A percentile compares a stretch with the other conserved stretches of the same genome.
Conservation (phyloP, 306 rosid species). For the Sicyos baderoa region DNA sequence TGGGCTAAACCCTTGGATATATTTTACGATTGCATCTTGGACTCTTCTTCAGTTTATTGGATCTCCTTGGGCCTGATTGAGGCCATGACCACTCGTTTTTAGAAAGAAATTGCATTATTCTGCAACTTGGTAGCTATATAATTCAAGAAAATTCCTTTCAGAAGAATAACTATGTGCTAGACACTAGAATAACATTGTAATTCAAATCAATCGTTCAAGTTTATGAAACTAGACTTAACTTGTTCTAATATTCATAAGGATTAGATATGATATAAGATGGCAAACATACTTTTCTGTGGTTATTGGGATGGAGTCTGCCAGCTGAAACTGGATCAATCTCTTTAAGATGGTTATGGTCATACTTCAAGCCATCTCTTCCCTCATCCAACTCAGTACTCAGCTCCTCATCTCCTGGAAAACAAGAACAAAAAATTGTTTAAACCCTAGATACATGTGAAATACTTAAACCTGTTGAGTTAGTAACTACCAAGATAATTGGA, state of each 20-base stretch:
- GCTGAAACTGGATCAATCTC: conserved; percentile 81
- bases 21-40: not conserved
- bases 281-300: conserved; percentile 61
- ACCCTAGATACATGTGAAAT: not conserved
- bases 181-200: not conserved
- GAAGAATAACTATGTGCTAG: not conserved
- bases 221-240: not conserved
- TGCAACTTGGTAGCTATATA: not conserved
- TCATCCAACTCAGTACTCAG: conserved; percentile 22
- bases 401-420: conserved; percentile 31
- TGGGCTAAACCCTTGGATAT: not conserved
- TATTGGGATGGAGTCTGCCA: conserved; percentile 82
- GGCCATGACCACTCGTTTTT: not conserved
- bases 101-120: not conserved
- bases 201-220: not conserved
- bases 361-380: conserved; percentile 30
- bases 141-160: not conserved
- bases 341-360: conserved; percentile 51
- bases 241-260: not conserved
- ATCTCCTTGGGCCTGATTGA: not conserved
- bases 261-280: conserved; percentile 16
- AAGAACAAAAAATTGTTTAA: not conserved
- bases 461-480: conserved; percentile 12
- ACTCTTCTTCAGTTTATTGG: not conserved
- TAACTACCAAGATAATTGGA: conserved; percentile 34